A percentile compares a stretch with the other conserved stretches of the same genome.
phyloP scores from a whole-genome alignment of 768 basidiomycete species.

The Leccinum variicolor region DNA sequence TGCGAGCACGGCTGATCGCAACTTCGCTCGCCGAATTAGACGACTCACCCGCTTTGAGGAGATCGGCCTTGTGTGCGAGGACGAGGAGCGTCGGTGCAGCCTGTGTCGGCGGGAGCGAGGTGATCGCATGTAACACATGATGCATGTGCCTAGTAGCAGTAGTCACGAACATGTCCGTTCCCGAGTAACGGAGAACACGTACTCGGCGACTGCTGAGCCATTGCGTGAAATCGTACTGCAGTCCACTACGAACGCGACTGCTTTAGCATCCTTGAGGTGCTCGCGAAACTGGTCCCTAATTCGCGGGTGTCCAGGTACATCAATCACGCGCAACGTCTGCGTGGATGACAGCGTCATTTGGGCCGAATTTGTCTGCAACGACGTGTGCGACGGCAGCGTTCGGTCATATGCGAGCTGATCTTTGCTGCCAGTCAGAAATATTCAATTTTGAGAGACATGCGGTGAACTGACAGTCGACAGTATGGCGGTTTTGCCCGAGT shows the following conservation, averaged over 20 bases:
- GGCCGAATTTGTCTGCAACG: constrained; percentile 69
- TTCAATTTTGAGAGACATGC: not conserved
- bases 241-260: constrained; percentile 76
- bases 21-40: constrained; percentile 39
- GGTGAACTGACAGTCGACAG: constrained; percentile 55
- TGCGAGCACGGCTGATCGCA: constrained; percentile 67
- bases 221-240: constrained; percentile 75
- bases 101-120: constrained; percentile 70
- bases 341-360: constrained; percentile 40
- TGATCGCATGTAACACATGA: constrained; percentile 62
- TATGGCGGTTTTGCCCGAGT: constrained; percentile 81
- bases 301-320: constrained; percentile 85
- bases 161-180: constrained; percentile 1
- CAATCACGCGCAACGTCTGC: constrained; percentile 54
- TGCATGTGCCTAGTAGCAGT: constrained; percentile 61
- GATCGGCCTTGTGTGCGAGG: constrained; percentile 75
- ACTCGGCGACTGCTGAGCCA: constrained; percentile 77
- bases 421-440: constrained; percentile 12
- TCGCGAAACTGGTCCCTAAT: constrained; percentile 73
- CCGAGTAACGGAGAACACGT: constrained; percentile 28
- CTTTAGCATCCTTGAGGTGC: constrained; percentile 57
- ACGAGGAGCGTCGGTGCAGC: constrained; percentile 58
- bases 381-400: constrained; percentile 67
- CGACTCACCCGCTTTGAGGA: constrained; percentile 48
- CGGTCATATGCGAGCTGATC: constrained; percentile 62